Evolutionary conservation across 371 early-diverging fungal genomes (phyloP).

Genomic region (Saksenaea oblongispora): DNA sequence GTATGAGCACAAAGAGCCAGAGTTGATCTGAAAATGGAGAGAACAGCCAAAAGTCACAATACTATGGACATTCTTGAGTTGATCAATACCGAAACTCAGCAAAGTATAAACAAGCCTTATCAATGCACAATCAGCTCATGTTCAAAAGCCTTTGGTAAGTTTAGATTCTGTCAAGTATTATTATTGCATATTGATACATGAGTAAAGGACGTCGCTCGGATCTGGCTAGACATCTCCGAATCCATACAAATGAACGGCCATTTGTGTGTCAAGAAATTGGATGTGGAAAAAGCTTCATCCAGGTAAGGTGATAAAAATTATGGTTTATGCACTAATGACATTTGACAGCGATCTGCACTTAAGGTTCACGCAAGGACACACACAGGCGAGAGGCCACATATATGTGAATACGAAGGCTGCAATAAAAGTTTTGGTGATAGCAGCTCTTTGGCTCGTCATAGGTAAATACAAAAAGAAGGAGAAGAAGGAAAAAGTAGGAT

Average conservation of each 20-base stretch:
- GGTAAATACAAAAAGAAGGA: conserved; percentile 26
- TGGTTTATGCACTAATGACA: neutral
- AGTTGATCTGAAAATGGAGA: neutral
- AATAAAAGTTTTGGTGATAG: conserved; percentile 66
- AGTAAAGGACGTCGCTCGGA: conserved; percentile 63
- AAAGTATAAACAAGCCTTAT: conserved; percentile 22
- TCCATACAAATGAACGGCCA: conserved; percentile 78
- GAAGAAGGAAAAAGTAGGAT: no score
- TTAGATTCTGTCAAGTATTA: neutral
- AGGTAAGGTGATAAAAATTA: conserved; percentile 26
- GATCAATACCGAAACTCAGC: conserved; percentile 18
- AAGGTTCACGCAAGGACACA: conserved; percentile 79
- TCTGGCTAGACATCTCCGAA: conserved; percentile 76
- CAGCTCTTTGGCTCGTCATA: conserved; percentile 52
- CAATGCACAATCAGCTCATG: conserved; percentile 15
- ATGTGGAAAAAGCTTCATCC: conserved; percentile 81
- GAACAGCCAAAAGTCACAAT: no score
- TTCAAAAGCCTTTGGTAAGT: conserved; percentile 19
- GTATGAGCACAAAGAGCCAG: no score
- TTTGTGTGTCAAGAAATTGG: conserved; percentile 64
- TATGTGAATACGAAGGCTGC: conserved; percentile 66
- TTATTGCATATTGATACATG: neutral
- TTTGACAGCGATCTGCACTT: conserved; percentile 67
- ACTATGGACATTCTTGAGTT: conserved; percentile 30
- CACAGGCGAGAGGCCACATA: conserved; percentile 78